Evolutionary conservation across 148 eudicot species (phyloP).

Genomic region (Vaccinium macrocarpon): DNA sequence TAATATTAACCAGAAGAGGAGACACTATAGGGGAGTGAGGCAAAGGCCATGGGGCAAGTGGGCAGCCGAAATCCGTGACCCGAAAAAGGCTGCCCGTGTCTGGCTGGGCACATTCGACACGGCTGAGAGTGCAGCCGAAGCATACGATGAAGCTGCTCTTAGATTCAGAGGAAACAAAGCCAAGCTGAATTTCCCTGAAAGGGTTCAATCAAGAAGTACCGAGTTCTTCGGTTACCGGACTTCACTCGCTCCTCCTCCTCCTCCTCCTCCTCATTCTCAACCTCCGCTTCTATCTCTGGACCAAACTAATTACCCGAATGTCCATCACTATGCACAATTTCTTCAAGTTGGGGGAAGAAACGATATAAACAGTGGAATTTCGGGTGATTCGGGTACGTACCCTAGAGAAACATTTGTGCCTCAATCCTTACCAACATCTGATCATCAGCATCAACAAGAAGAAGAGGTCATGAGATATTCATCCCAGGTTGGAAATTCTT

Average conservation of each 20-base stretch:
- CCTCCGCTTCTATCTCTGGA: neutral
- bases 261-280: neutral
- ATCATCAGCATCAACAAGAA: neutral
- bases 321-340: neutral
- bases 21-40: conserved; percentile 17
- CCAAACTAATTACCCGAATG: neutral
- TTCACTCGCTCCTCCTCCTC: neutral
- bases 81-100: conserved; percentile 6
- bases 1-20: neutral
- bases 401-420: conserved; percentile 2
- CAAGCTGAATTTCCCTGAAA: conserved; percentile 6
- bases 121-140: neutral
- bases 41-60: conserved; percentile 14
- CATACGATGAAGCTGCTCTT: conserved; percentile 4
- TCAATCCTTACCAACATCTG: neutral
- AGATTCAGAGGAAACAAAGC: conserved; percentile 11
- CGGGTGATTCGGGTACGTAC: neutral
- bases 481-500: neutral
- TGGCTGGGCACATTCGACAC: conserved; percentile 9
- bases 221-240: neutral
- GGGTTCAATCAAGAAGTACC: neutral
- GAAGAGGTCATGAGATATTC: neutral
- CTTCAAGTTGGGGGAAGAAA: neutral
- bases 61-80: conserved; percentile 9
- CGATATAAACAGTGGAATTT: neutral